Percentiles rank a stretch among this genome's conserved stretches.
These are phyloP conservation scores for Boletus reticuloceps DNA, from an alignment of 768 basidiomycete genomes.

Conservation along the genomic window DNA sequence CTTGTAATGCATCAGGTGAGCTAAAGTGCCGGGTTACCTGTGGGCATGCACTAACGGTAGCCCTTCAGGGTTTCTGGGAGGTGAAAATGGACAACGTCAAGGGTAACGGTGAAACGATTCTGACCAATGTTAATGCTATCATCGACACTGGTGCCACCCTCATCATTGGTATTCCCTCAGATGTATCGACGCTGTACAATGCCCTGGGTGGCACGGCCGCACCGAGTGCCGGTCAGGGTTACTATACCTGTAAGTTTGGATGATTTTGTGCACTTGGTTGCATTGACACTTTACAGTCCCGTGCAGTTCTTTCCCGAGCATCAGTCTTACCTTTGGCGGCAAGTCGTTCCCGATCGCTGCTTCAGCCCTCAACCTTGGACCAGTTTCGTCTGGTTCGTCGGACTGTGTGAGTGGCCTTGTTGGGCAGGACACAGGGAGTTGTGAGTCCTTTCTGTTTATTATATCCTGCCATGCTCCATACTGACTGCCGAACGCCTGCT, in stretches of 20 bases:
- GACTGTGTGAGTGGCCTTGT: conserved; percentile 33
- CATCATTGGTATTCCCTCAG: conserved; percentile 1
- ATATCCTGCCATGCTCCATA: background rate
- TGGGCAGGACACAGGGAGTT: background rate
- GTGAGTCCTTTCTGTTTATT: background rate
- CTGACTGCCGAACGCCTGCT: background rate
- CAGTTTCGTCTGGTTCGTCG: conserved; percentile 13
- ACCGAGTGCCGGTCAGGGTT: conserved; percentile 19
- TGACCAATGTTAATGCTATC: conserved; percentile 5
- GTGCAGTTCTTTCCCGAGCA: conserved; percentile 25
- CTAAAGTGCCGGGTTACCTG: no score
- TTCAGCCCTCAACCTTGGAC: conserved; percentile 38
- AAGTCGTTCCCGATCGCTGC: conserved; percentile 32
- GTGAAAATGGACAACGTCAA: conserved; percentile 9
- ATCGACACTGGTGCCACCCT: conserved; percentile 23
- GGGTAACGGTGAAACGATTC: background rate
- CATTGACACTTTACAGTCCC: conserved; percentile 16
- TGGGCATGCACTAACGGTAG: background rate
- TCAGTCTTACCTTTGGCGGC: conserved; percentile 39
- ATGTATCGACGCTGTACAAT: background rate
- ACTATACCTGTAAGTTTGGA: conserved; percentile 29
- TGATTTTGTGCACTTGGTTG: background rate
- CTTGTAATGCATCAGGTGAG: conserved; percentile 25
- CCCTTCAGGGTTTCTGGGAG: conserved; percentile 11
- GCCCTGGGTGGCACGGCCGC: conserved; percentile 5